Conservation (phyloP, 1,284 basidiomycete species). For the Pseudozyma pruni region DNA sequence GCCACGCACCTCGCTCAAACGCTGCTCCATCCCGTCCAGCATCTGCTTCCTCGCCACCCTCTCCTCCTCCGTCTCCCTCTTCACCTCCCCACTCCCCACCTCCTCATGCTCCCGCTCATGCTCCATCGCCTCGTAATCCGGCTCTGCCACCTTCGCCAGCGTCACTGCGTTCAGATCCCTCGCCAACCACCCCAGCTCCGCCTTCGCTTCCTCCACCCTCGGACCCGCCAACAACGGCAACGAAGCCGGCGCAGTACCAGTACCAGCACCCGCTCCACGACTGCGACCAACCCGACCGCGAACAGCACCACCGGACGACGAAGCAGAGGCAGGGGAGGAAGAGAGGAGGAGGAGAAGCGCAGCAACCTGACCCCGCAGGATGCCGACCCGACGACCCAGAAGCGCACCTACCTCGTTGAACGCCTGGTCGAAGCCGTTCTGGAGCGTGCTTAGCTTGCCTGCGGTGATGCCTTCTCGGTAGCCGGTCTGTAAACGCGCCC, state of each 20-base stretch:
- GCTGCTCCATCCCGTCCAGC: slow-evolving; percentile 5
- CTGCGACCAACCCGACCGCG: slow-evolving; percentile 2
- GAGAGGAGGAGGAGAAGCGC: slow-evolving; percentile 71
- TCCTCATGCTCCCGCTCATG: slow-evolving; percentile 50
- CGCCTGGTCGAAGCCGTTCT: slow-evolving; percentile 82
- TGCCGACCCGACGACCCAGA: slow-evolving; percentile 78
- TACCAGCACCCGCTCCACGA: neutral
- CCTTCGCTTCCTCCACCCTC: slow-evolving; percentile 9
- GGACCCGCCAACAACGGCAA: slow-evolving; percentile 15
- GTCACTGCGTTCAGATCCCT: slow-evolving; percentile 19
- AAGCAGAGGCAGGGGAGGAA: neutral
- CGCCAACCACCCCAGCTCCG: slow-evolving; percentile 11
- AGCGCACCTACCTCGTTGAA: slow-evolving; percentile 79
- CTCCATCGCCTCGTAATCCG: slow-evolving; percentile 52
- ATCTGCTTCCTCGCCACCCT: slow-evolving; percentile 7
- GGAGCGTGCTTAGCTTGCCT: slow-evolving; percentile 81
- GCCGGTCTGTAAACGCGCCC: slow-evolving; percentile 81
- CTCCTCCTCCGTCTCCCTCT: slow-evolving; percentile 18
- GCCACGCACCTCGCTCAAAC: slow-evolving; percentile 11
- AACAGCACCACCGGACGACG: neutral
- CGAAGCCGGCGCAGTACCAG: neutral
- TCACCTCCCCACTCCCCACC: neutral
- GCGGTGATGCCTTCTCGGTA: slow-evolving; percentile 87
- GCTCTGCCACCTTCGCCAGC: slow-evolving; percentile 27
- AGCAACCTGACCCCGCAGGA: slow-evolving; percentile 76